Base-by-base conservation (phyloP, 768 basidiomycete genomes). In the Calvatia gigantea region DNA sequence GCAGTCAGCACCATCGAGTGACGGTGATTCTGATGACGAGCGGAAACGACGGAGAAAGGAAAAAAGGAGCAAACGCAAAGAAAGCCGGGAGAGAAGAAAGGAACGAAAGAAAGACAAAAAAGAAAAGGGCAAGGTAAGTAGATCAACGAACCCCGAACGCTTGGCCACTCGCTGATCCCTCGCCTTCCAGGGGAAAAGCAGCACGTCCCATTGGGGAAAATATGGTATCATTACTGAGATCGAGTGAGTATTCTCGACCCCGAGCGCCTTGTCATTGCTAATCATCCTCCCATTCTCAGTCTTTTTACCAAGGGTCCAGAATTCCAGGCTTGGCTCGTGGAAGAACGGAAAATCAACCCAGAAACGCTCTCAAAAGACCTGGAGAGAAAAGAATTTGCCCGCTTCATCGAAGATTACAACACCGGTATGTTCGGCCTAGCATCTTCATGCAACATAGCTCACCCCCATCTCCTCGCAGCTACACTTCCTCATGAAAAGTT, bases 401-500 rank as follows among this genome's bases (percentile, higher is more conserved):
- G 79, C 19, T 95, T 89, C 63, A 82, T 90, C 19, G 91, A 93
- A 67, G 91, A 92, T 65, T 92, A 77, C 65, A 91, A 93, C 63
- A 91, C 89, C 28, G 87, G 90, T 86, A 58, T 28, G 75, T 58
- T 33, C 54, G 33, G n/a, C 28, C 33, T 17, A 54, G 21, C 15
- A 5, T 53, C 7, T 19, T 31, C 32, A 2, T 11, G 14, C 12
- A 14, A 23, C 12, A 38, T 28, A 31, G 38, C 15, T 42, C 11
- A 27, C 31, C 29, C 48, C 17, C 32, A 51, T 43, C 44, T 35
- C 44, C 31, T 7, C 50, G 17, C 54, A 94, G 94, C 93, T 12
- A 97, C 94, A 2, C 77, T 97, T 2, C 91, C 94, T 8, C 89
- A 96, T 64, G 93, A 95, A 68, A 97, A 97, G 68, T 97, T 94